Evolutionary conservation across 768 basidiomycete genomes (phyloP).

Genomic region (Daedalea quercina): DNA sequence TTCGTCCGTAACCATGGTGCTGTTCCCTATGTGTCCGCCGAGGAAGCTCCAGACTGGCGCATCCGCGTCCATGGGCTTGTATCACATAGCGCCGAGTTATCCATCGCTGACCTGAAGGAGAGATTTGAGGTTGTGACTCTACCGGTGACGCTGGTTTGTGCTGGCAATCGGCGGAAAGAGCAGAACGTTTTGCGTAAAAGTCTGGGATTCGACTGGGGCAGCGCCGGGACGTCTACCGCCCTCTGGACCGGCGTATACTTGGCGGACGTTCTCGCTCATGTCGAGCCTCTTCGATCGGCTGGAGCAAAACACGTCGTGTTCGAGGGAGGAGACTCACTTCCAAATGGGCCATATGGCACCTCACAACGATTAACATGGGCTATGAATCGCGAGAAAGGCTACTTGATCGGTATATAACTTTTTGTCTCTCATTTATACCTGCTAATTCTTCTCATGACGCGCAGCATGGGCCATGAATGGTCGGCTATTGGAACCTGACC

Average conservation of each 20-base stretch:
- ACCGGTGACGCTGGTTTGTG: constrained; percentile 57
- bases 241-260: constrained; percentile 57
- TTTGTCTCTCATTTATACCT: too few relatives aligned
- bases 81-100: constrained; percentile 29
- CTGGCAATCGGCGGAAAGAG: constrained; percentile 60
- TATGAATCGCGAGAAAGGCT: constrained; percentile 36
- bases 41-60: constrained; percentile 28
- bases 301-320: constrained; percentile 47
- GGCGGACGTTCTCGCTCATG: constrained; percentile 43
- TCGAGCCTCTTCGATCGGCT: constrained; percentile 27
- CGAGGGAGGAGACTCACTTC: constrained; percentile 50
- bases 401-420: constrained; percentile 34
- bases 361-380: constrained; percentile 41
- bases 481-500: constrained; percentile 50
- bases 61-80: constrained; percentile 39
- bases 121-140: constrained; percentile 48
- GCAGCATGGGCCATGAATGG: constrained; percentile 59
- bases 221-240: constrained; percentile 44
- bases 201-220: constrained; percentile 52
- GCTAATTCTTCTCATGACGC: not conserved
- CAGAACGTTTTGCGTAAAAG: constrained; percentile 55
- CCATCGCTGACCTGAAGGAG: constrained; percentile 36
- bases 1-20: constrained; percentile 8
- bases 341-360: constrained; percentile 58
- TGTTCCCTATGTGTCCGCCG: not conserved